Conservation (phyloP, 108 stramenopile genomes). For the Seminavis robusta region DNA sequence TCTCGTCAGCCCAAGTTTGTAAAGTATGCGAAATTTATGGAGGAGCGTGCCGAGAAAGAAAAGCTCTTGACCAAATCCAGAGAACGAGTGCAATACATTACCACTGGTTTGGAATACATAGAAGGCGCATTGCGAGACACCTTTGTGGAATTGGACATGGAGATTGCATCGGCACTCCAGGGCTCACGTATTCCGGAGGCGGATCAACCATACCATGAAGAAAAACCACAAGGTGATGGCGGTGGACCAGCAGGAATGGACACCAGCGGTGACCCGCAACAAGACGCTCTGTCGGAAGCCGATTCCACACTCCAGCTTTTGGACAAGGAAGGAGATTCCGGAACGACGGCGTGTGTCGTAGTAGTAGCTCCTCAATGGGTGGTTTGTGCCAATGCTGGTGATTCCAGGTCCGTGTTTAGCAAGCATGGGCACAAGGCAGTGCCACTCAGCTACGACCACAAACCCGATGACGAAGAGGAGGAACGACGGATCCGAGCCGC, state of each 20-base stretch:
- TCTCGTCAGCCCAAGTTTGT: conserved; percentile 41
- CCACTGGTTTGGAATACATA: conserved; percentile 4
- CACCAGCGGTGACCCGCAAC: not conserved
- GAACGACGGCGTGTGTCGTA: conserved; percentile 88
- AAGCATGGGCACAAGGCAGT: conserved; percentile 41
- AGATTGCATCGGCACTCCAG: conserved; percentile 23
- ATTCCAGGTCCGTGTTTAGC: conserved; percentile 84
- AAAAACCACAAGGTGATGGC: not conserved
- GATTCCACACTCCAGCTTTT: not conserved
- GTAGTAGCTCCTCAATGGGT: conserved; percentile 86
- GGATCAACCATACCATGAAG: not conserved
- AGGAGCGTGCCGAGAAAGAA: conserved; percentile 12
- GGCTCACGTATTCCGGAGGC: no score
- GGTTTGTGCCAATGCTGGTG: conserved; percentile 96
- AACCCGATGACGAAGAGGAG: conserved; percentile 82
- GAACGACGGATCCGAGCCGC: conserved; percentile 53
- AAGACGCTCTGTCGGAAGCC: not conserved
- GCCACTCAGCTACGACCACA: conserved; percentile 94
- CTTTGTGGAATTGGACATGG: conserved; percentile 70
- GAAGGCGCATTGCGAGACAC: conserved; percentile 55
- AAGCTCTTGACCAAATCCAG: not conserved
- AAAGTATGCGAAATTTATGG: conserved; percentile 43
- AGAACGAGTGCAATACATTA: not conserved
- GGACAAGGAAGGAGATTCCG: conserved; percentile 53
- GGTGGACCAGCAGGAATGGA: not conserved